Evolutionary conservation across 2,329 filamentous ascomycete species (phyloP), one percentile per base, ranked within the genome.

Genomic region (Ascochyta fabae): DNA sequence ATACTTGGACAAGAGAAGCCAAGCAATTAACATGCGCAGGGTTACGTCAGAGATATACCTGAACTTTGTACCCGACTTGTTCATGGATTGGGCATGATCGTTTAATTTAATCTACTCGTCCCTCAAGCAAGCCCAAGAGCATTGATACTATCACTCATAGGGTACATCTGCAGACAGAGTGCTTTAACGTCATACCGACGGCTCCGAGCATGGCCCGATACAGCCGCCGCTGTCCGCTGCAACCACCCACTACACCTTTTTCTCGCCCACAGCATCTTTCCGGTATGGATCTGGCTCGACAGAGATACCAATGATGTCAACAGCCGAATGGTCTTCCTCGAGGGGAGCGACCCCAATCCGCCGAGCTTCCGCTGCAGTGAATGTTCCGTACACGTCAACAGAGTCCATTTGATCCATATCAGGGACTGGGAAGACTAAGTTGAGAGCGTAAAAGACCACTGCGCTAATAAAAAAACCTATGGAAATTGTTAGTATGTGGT

Each of bases 321-420:
- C 42, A n/a, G 36, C 12, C 12, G 53, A 50, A 1, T 50, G 35
- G 19, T 48, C 43, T 12, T 67, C 48, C 7, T 68, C 62, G n/a
- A 68, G 48, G 6, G 72, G 68, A n/a, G 68, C 53, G n/a, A 80
- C 65, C 4, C 77, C 76, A 31, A 79, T 54, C 45, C 73, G 76
- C 4, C 64, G 70, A 19, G 79, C 79, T 65, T 82, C 80, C 10
- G 68, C 64, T 1, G 66, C 53, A 0, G 78, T 80, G 51, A 82
- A 81, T 0, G 79, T 81, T 19, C 76, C 78, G 48, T 78, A 82
- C 12, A 77, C 45, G 56, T 82, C 80, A 7, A 75, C 61, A 4
- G 76, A 67, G 45, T 83, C 80, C 34, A 75, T 78, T 50, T 79
- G 73, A 15, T 77, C 79, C 63, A 78, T 67, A 8, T 76, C 73